phyloP scores from a whole-genome alignment of 1,284 basidiomycete species.

The Pascua guehoae region DNA sequence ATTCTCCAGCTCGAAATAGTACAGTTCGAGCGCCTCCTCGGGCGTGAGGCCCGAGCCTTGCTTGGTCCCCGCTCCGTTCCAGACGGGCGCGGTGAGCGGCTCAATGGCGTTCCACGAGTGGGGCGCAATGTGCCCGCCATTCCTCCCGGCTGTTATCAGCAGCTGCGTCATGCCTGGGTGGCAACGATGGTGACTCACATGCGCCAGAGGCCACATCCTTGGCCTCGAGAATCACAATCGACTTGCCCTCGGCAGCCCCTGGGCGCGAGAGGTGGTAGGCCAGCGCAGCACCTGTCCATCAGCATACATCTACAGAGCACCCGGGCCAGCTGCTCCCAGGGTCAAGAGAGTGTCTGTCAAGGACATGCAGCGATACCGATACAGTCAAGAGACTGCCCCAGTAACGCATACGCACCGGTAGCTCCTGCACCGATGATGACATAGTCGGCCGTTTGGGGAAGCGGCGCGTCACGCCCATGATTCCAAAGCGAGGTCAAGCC shows the following conservation, averaged over 20 bases:
- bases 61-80: constrained; percentile 10
- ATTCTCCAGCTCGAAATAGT: constrained; percentile 62
- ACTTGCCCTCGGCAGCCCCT: constrained; percentile 20
- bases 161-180: too few species aligned
- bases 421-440: constrained; percentile 29
- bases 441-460: constrained; percentile 24
- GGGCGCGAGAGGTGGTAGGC: constrained; percentile 34
- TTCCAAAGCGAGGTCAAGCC: constrained; percentile 24
- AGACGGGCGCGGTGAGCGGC: constrained; percentile 22
- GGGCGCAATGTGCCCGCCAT: constrained; percentile 41
- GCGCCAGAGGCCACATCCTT: constrained; percentile 41
- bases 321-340: too few species aligned
- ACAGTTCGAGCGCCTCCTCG: constrained; percentile 47
- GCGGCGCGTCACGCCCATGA: constrained; percentile 17
- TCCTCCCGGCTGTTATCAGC: constrained; percentile 26
- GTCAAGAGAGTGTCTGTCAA: too few species aligned
- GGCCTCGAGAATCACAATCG: constrained; percentile 34
- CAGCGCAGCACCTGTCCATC: constrained; percentile 5
- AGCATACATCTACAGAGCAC: too few species aligned
- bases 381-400: not conserved
- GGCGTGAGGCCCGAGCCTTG: constrained; percentile 33
- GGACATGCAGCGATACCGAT: too few species aligned
- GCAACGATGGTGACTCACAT: constrained; percentile 17
- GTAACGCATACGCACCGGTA: constrained; percentile 6
- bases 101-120: constrained; percentile 22